A percentile compares a stretch with the other conserved stretches of the same genome.
phyloP scores from a whole-genome alignment of 2,329 filamentous ascomycete species.

The Paecilomyces dactylethromorphus region DNA sequence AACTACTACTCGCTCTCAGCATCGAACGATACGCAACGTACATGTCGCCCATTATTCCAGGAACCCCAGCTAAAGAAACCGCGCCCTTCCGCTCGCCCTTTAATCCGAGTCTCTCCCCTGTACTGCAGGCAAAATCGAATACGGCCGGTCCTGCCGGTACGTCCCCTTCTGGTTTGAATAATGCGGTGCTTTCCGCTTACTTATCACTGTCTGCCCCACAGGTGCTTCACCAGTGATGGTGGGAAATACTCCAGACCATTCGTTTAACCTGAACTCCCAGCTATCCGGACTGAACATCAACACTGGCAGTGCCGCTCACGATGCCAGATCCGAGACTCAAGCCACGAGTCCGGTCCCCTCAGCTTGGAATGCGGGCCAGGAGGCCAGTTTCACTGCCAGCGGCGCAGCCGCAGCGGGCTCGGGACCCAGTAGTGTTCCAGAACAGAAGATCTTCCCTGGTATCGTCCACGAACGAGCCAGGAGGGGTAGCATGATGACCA shows the following conservation, averaged over 20 bases:
- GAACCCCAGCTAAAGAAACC: not conserved
- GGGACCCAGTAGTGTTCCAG: conserved; percentile 15
- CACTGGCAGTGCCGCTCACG: not conserved
- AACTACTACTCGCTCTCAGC: conserved; percentile 3
- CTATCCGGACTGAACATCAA: not conserved
- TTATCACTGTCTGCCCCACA: not conserved
- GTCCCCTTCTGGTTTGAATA: not conserved
- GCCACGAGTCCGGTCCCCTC: not conserved
- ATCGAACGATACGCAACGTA: conserved; percentile 22
- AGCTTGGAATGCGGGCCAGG: not conserved
- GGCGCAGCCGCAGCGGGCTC: conserved; percentile 4
- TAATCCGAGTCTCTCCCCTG: not conserved
- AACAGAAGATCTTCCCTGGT: conserved; percentile 38
- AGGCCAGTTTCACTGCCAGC: conserved; percentile 1
- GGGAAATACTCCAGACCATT: not conserved
- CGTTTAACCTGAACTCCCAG: not conserved
- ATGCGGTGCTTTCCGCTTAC: conserved; percentile 1
- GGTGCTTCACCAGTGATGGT: not conserved
- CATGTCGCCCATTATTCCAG: not conserved
- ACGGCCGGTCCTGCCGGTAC: not conserved
- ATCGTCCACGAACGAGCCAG: conserved; percentile 33
- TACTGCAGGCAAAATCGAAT: not conserved
- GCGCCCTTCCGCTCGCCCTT: not conserved
- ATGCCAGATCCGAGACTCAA: not conserved
- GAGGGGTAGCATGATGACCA: conserved; percentile 15